Evolutionary conservation across 2,329 filamentous ascomycete species (phyloP).

Genomic region (Cladosporium velox): DNA sequence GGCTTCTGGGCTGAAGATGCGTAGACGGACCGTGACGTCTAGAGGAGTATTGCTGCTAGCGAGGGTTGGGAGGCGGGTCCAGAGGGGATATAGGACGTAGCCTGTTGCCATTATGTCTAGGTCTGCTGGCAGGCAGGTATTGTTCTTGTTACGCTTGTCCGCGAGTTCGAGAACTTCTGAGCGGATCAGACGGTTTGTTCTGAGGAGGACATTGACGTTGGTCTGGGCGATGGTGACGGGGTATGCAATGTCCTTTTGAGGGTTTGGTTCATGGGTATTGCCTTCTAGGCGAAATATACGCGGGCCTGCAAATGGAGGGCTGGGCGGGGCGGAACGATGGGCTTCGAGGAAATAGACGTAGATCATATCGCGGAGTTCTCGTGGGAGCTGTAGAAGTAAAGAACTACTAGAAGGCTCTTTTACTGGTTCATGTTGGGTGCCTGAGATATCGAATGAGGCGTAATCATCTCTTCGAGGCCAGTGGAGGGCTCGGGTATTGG

Average conservation of each 20-base stretch:
- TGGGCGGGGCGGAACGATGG: conserved; percentile 17
- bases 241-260: conserved; percentile 9
- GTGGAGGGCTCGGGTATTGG: neutral
- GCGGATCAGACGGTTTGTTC: conserved; percentile 22
- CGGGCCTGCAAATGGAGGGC: conserved; percentile 20
- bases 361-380: conserved; percentile 31
- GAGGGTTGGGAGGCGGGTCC: conserved; percentile 26
- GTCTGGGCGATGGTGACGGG: neutral
- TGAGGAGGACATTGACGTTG: neutral
- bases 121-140: conserved; percentile 20
- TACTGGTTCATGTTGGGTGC: neutral
- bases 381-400: conserved; percentile 24
- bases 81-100: conserved; percentile 29
- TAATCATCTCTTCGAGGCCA: conserved; percentile 11
- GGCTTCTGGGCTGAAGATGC: conserved; percentile 31
- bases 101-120: conserved; percentile 30
- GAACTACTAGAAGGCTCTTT: conserved; percentile 15
- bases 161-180: conserved; percentile 26
- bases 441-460: neutral
- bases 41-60: conserved; percentile 21
- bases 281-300: conserved; percentile 7
- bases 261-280: neutral
- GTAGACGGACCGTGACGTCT: conserved; percentile 27
- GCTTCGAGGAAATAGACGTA: conserved; percentile 22
- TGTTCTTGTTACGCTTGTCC: conserved; percentile 19